A percentile compares a stretch with the other conserved stretches of the same genome.
Evolutionary conservation across 768 basidiomycete species (phyloP).

Genomic region (Russula sp.): DNA sequence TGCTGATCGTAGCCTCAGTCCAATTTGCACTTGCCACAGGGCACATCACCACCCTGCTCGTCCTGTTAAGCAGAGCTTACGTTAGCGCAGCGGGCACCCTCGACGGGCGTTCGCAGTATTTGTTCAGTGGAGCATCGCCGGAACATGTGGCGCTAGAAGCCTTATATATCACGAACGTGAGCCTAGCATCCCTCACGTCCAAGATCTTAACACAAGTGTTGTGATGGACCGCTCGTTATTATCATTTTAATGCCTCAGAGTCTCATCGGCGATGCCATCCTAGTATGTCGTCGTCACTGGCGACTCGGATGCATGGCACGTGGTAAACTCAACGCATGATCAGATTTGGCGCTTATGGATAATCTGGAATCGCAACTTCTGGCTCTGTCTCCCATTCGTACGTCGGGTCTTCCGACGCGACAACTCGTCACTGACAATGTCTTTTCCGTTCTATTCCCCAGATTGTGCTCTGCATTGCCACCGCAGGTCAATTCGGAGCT

Average conservation of each 20-base stretch:
- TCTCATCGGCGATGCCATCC: slow-evolving; percentile 18
- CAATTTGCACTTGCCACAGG: slow-evolving; percentile 16
- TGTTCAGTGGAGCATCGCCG: not conserved
- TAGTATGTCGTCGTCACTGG: not conserved
- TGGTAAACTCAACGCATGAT: not conserved
- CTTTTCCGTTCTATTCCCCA: not conserved
- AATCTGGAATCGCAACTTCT: slow-evolving; percentile 14
- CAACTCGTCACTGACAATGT: no score
- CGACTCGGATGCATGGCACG: not conserved
- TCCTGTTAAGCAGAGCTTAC: slow-evolving; percentile 6
- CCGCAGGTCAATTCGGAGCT: not conserved
- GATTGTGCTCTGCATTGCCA: not conserved
- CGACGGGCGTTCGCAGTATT: not conserved
- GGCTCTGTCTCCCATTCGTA: slow-evolving; percentile 10
- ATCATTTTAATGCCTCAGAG: not conserved
- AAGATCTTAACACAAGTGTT: not conserved
- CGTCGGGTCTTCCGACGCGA: not conserved
- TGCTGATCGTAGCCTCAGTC: slow-evolving; percentile 5
- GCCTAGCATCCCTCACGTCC: not conserved
- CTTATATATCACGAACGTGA: slow-evolving; percentile 16
- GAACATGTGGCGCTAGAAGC: slow-evolving; percentile 5
- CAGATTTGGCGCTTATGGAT: slow-evolving; percentile 22
- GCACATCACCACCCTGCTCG: slow-evolving; percentile 9
- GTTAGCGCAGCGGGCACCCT: not conserved
- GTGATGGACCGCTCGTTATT: not conserved